Percentiles rank a stretch among this genome's conserved stretches.
Evolutionary conservation across 805 yeast species (phyloP).

Genomic region (Myxozyma nipponensis): DNA sequence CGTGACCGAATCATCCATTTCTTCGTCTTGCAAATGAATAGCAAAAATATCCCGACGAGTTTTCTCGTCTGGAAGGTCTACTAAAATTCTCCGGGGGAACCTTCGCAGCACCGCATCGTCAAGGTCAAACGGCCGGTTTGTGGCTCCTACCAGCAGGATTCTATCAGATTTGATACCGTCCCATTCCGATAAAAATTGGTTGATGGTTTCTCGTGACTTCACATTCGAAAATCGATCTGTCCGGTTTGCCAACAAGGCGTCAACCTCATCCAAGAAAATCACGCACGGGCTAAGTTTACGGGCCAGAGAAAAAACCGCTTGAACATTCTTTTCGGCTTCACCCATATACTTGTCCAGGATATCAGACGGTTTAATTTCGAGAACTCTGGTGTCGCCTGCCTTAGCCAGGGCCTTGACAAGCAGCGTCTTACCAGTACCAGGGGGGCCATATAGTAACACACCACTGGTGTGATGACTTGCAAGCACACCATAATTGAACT

Average conservation of each 20-base stretch:
- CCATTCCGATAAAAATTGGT: conserved; percentile 97
- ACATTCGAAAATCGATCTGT: conserved; percentile 87
- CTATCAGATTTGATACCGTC: conserved; percentile 99
- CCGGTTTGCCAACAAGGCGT: conserved; percentile 97
- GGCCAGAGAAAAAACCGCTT: conserved; percentile 97
- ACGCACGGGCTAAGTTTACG: conserved; percentile 97
- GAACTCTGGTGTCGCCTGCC: conserved; percentile 94
- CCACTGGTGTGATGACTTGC: conserved; percentile 60
- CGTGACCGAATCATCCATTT: conserved; percentile 52
- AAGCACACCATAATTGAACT: conserved; percentile 24
- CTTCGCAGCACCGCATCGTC: conserved; percentile 98
- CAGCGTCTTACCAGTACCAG: conserved; percentile 96
- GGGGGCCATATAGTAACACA: conserved; percentile 93
- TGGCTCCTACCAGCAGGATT: conserved; percentile 97
- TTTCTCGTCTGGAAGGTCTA: conserved; percentile 89
- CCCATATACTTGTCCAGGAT: conserved; percentile 98
- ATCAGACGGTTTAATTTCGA: conserved; percentile 96
- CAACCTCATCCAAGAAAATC: conserved; percentile 96
- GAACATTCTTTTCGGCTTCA: conserved; percentile 89
- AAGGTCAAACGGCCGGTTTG: conserved; percentile 98
- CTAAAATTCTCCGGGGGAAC: conserved; percentile 91
- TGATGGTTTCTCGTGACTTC: conserved; percentile 92
- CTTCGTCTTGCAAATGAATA: conserved; percentile 72
- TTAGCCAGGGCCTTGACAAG: conserved; percentile 98
- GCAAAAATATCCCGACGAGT: conserved; percentile 89